Base-by-base conservation (phyloP, 2,329 filamentous ascomycete genomes). In the Fusarium domesticum region DNA sequence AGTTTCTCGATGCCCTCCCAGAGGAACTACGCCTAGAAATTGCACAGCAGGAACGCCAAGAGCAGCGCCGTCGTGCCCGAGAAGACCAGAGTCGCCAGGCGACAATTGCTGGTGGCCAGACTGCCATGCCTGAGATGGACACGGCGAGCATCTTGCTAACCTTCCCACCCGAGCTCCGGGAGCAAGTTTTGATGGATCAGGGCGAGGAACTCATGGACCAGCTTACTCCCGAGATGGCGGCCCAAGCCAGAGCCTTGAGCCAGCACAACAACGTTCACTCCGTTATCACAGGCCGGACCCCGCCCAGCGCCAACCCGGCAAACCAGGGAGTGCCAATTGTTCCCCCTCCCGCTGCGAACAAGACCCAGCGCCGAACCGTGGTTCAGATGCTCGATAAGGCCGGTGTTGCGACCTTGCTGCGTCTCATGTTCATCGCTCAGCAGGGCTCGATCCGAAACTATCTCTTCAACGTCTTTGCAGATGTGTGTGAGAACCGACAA, bases 351-450 rank as follows among this genome's bases (percentile, higher is more conserved):
- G 62, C 57, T 54, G 69, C 81, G 54, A 78, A 76, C 64, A 92
- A 90, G 70, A 70, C 76, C 30, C 85, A 87, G 59, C 83, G 88
- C 45, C 86, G 87, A 49, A 84, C 89, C 17, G 87, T 95, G 45
- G 87, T 96, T 18, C 93, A 98, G 64, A 96, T 98, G 86, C 80
- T 98, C 20, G 93, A 98, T 67, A 96, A 96, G 69, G 80, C 91
- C 36, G 93, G 95, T 18, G 85, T 98, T 54, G 93, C 95, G 18
- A 97, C 93, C n/a, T 74, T 98, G 25, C 77, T 98, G 34, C 88
- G 95, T n/a, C 78, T 98, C 8, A 96, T 98, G 92, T 98, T 98
- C 65, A 90, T 97, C 58, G 87, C 89, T 37, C 89, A 96, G 54
- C 88, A 92, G 53, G 89, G 88, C 17, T 93, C 88, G 50, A 85